Conservation (phyloP, 164 flowering plant genomes). For the Taxillus chinensis region DNA sequence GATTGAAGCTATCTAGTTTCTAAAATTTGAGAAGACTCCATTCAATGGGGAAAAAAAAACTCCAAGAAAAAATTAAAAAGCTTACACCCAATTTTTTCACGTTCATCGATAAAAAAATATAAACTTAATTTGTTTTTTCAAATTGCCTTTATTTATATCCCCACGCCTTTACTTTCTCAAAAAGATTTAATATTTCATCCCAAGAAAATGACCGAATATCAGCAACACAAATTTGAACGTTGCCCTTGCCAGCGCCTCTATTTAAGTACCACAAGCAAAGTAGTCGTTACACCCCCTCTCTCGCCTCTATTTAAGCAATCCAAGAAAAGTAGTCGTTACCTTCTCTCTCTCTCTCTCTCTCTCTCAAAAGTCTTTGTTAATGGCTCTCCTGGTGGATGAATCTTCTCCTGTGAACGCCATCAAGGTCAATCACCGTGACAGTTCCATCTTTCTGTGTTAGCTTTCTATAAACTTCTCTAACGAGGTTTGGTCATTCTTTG, state of each 20-base stretch:
- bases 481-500: neutral
- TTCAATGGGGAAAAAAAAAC: too few relatives aligned
- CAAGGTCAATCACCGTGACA: slow-evolving; percentile 19
- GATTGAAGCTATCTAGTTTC: too few relatives aligned
- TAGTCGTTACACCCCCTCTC: slow-evolving; percentile 51
- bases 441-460: slow-evolving; percentile 3
- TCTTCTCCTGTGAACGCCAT: slow-evolving; percentile 32
- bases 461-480: neutral
- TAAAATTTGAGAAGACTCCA: too few relatives aligned
- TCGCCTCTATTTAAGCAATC: slow-evolving; percentile 8
- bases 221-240: too few relatives aligned
- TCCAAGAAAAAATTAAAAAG: too few relatives aligned
- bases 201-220: too few relatives aligned
- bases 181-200: too few relatives aligned
- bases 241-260: neutral
- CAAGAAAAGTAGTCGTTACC: neutral
- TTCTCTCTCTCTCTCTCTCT: slow-evolving; percentile 1
- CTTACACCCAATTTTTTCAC: too few relatives aligned
- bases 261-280: slow-evolving; percentile 20
- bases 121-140: too few relatives aligned
- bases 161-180: too few relatives aligned
- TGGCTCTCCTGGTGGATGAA: slow-evolving; percentile 48
- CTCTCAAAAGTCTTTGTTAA: slow-evolving; percentile 12
- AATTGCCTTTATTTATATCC: too few relatives aligned
- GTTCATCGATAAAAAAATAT: too few relatives aligned